Evolutionary conservation across 2,329 filamentous ascomycete species (phyloP).

Genomic region (Trichoderma sp.): DNA sequence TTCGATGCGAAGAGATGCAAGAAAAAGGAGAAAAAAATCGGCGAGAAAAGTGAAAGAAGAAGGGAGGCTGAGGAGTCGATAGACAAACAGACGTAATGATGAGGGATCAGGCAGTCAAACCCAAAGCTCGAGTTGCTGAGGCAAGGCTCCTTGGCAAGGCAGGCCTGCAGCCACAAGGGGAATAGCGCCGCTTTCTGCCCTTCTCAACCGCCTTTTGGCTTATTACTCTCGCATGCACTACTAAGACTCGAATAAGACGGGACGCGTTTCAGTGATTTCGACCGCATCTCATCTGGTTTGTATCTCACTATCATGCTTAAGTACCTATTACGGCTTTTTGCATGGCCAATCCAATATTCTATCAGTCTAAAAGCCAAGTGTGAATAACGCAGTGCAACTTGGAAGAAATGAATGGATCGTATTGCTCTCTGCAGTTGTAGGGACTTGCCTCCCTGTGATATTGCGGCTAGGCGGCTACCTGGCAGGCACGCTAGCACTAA

Average conservation of each 20-base stretch:
- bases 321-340: neutral
- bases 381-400: neutral
- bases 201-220: conserved; percentile 12
- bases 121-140: conserved; percentile 13
- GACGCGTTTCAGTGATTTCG: neutral
- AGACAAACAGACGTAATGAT: conserved; percentile 18
- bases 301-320: neutral
- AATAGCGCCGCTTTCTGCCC: conserved; percentile 18
- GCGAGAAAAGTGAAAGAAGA: neutral
- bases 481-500: neutral
- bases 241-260: neutral
- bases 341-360: neutral
- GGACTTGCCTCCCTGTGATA: neutral
- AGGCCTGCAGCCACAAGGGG: neutral
- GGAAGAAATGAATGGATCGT: neutral
- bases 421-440: neutral
- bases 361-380: neutral
- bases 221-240: neutral
- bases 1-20: neutral
- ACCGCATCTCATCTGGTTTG: neutral
- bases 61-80: conserved; percentile 7
- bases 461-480: neutral
- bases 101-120: conserved; percentile 22
- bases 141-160: conserved; percentile 10
- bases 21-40: neutral